Percentiles rank a stretch among this genome's conserved stretches.
phyloP scores from a whole-genome alignment of 768 basidiomycete species.

The Coprinopsis strossmayeri region DNA sequence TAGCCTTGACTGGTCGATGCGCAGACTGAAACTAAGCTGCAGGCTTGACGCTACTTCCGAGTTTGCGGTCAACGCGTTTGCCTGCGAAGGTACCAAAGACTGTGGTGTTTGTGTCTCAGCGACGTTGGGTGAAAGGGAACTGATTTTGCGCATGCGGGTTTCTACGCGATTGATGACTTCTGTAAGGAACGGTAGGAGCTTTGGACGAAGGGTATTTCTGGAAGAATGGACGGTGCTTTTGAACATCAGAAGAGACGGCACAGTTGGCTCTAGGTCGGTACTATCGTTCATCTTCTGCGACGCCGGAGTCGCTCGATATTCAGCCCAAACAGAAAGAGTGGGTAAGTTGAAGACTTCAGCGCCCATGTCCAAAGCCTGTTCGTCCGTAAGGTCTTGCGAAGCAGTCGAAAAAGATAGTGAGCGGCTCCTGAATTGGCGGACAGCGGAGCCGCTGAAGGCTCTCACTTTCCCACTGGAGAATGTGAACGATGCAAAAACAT shows the following conservation, averaged over 20 bases:
- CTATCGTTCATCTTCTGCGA: constrained; percentile 28
- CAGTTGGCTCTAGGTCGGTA: constrained; percentile 22
- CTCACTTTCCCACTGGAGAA: constrained; percentile 85
- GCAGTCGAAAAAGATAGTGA: constrained; percentile 23
- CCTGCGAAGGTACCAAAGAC: constrained; percentile 9
- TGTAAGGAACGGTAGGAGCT: constrained; percentile 78
- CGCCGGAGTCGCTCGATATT: constrained; percentile 61
- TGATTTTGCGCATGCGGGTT: constrained; percentile 54
- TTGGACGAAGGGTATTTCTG: constrained; percentile 76
- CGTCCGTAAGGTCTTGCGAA: constrained; percentile 41
- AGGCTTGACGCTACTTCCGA: constrained; percentile 39
- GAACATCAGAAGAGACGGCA: constrained; percentile 63
- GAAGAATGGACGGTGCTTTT: constrained; percentile 88
- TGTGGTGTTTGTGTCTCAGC: constrained; percentile 9
- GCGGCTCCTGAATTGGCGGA: constrained; percentile 32
- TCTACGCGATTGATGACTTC: constrained; percentile 70
- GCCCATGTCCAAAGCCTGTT: constrained; percentile 43
- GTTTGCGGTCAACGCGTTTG: constrained; percentile 14
- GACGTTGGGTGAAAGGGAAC: constrained; percentile 20
- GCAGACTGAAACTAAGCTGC: constrained; percentile 79
- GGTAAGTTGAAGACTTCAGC: constrained; percentile 71
- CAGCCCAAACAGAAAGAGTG: constrained; percentile 73
- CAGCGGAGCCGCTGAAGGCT: constrained; percentile 49
- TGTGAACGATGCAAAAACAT: constrained; percentile 56
- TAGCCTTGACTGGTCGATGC: constrained; percentile 85